phyloP scores from a whole-genome alignment of 495 filamentous ascomycete species.

The Penicillium cataractarum region DNA sequence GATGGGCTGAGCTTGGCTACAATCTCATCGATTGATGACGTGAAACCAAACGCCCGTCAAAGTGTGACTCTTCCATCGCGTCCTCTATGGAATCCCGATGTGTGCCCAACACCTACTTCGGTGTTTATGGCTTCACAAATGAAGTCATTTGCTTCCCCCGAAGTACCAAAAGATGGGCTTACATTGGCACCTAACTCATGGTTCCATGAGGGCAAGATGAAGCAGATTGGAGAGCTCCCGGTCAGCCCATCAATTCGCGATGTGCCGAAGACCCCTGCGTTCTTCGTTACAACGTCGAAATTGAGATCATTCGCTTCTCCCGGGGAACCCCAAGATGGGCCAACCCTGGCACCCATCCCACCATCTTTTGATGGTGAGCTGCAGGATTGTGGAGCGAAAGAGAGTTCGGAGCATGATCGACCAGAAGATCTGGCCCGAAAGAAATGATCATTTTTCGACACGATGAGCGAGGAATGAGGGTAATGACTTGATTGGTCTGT shows the following conservation, averaged over 20 bases:
- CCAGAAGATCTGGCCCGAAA: background rate
- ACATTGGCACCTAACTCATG: too few species aligned
- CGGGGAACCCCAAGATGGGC: background rate
- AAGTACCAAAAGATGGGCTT: too few species aligned
- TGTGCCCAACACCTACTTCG: too few species aligned
- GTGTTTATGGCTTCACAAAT: too few species aligned
- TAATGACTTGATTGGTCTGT: background rate
- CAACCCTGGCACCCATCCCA: background rate
- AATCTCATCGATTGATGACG: background rate
- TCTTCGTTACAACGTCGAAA: background rate
- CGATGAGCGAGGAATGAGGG: background rate
- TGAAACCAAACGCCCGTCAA: background rate
- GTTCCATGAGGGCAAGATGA: too few species aligned
- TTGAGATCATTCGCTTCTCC: background rate
- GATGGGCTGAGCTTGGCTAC: background rate
- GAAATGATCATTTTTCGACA: background rate
- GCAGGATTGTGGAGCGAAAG: too few species aligned
- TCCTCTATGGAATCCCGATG: background rate
- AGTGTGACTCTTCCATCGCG: background rate
- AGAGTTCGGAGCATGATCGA: background rate
- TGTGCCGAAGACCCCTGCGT: background rate
- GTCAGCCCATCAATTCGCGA: background rate
- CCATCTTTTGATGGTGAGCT: background rate
- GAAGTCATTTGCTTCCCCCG: too few species aligned
- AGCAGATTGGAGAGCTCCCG: too few species aligned